phyloP scores from a whole-genome alignment of 2,329 filamentous ascomycete species.

The Fusarium avenaceum region DNA sequence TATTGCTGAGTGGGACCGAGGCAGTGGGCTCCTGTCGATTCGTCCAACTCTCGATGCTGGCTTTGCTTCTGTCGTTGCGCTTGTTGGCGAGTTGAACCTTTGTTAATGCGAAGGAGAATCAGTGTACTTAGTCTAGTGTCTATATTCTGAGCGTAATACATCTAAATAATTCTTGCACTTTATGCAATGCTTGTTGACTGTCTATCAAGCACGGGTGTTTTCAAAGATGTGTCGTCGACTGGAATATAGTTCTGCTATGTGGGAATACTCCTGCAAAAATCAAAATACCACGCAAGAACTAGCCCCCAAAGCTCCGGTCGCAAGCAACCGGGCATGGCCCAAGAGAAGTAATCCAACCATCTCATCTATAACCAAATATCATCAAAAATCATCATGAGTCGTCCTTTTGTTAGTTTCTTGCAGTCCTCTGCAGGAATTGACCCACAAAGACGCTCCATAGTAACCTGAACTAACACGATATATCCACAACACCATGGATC shows the following conservation, averaged over 20 bases:
- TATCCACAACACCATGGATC: neutral
- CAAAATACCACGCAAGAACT: too few species aligned
- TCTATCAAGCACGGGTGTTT: too few species aligned
- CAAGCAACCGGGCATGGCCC: too few species aligned
- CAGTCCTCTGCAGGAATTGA: neutral
- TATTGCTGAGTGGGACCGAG: conserved; percentile 35
- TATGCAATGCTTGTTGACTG: too few species aligned
- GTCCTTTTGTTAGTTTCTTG: neutral
- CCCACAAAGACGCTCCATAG: neutral
- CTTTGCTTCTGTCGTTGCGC: conserved; percentile 38
- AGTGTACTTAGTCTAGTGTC: neutral
- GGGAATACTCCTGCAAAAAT: too few species aligned
- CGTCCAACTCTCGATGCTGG: conserved; percentile 32
- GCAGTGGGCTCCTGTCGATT: conserved; percentile 17
- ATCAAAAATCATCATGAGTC: neutral
- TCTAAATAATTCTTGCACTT: too few species aligned
- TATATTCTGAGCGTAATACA: too few species aligned
- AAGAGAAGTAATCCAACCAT: too few species aligned
- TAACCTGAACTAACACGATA: neutral
- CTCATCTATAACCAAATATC: too few species aligned
- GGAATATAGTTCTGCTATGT: too few species aligned
- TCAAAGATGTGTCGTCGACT: too few species aligned
- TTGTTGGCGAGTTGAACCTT: conserved; percentile 37
- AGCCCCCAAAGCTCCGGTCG: too few species aligned
- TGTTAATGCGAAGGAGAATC: neutral